Conservation (phyloP, 2,329 filamentous ascomycete genomes). For the Colletotrichum sp. region DNA sequence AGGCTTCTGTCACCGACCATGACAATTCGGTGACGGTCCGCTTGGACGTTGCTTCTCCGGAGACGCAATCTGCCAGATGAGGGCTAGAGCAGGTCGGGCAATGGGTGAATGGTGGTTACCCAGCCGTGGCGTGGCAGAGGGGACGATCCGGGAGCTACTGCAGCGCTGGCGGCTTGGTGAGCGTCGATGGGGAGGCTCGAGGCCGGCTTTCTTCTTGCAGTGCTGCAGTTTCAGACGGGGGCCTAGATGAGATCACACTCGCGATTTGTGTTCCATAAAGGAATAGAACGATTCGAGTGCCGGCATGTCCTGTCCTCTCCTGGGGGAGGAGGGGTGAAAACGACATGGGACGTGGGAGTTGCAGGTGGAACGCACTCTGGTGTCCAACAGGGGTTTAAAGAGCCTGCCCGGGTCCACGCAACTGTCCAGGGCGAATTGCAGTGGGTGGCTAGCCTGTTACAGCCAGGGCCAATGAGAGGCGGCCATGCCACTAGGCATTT, state of each 20-base stretch:
- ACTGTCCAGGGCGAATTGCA: neutral
- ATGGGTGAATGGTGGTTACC: neutral
- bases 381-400: constrained; percentile 2
- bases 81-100: neutral
- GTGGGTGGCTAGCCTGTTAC: neutral
- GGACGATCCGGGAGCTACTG: constrained; percentile 13
- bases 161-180: neutral
- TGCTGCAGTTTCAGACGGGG: constrained; percentile 2
- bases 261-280: neutral
- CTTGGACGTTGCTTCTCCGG: neutral
- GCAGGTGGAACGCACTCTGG: neutral
- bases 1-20: neutral
- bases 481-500: neutral
- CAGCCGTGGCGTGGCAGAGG: neutral
- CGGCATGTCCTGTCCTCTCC: constrained; percentile 5
- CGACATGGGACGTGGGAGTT: neutral
- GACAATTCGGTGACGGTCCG: neutral
- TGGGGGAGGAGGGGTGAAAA: neutral
- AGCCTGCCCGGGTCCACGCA: neutral
- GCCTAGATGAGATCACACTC: neutral
- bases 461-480: neutral
- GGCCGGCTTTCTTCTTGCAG: neutral
- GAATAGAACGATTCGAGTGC: neutral
- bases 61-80: neutral
- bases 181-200: neutral